phyloP scores from a whole-genome alignment of 305 asterid species.

The Petunia hybrid region DNA sequence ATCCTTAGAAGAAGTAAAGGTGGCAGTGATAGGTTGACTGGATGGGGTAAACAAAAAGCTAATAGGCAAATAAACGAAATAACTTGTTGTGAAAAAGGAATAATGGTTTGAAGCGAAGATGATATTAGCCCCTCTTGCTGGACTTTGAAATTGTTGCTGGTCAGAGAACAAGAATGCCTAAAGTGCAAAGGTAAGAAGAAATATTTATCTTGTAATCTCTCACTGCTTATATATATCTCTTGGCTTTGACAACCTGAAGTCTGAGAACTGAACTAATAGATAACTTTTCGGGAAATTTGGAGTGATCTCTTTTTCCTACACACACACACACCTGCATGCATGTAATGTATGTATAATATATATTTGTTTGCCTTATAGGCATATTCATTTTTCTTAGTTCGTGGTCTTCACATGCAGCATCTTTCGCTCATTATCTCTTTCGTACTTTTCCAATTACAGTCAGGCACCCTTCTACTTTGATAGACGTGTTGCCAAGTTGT shows the following conservation, averaged over 20 bases:
- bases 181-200: slow-evolving; percentile 19
- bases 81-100: not conserved
- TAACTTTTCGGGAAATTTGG: not conserved
- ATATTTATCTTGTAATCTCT: not conserved
- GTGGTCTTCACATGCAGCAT: not conserved
- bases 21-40: slow-evolving; percentile 7
- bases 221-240: slow-evolving; percentile 1
- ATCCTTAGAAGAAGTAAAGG: not conserved
- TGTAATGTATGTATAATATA: not conserved
- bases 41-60: slow-evolving; percentile 1
- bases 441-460: slow-evolving; percentile 27
- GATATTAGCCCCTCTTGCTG: slow-evolving; percentile 21
- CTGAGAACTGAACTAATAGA: slow-evolving; percentile 4
- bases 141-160: slow-evolving; percentile 24
- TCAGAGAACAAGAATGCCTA: slow-evolving; percentile 10
- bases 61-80: slow-evolving; percentile 21
- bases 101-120: not conserved
- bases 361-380: not conserved
- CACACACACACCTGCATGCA: not conserved
- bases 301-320: not conserved
- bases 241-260: not conserved
- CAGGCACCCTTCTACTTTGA: slow-evolving; percentile 1
- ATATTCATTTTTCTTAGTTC: not conserved
- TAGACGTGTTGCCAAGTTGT: slow-evolving; percentile 29
- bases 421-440: not conserved